Conservation (phyloP, 164 flowering plant species). For the Tetrastigma voinierianum region DNA sequence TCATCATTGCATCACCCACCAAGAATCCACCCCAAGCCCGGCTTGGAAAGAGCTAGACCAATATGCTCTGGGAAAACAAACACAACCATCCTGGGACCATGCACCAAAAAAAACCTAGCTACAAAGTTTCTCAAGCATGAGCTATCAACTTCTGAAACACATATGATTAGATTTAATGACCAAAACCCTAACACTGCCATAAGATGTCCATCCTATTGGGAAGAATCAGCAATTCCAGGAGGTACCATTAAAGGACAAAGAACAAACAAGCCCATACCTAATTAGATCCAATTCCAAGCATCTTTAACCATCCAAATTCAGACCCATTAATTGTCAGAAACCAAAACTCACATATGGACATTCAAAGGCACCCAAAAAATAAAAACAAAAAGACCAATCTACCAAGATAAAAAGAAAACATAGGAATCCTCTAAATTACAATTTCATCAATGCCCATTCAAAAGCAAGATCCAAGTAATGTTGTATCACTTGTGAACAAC, state of each 20-base stretch:
- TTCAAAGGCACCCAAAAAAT: slow-evolving; percentile 10
- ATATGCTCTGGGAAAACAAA: not conserved
- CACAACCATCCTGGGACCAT: not conserved
- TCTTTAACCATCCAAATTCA: slow-evolving; percentile 11
- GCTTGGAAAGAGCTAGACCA: not conserved
- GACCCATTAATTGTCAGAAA: slow-evolving; percentile 9
- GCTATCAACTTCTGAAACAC: not conserved
- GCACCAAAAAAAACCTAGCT: slow-evolving; percentile 1
- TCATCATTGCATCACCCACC: not conserved
- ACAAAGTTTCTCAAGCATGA: not conserved
- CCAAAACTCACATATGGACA: not conserved
- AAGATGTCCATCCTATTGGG: slow-evolving; percentile 5
- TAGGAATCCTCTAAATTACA: slow-evolving; percentile 9
- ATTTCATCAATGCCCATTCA: slow-evolving; percentile 14
- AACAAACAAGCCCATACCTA: slow-evolving; percentile 15
- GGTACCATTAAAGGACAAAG: not conserved
- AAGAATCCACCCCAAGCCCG: not conserved
- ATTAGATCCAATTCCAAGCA: slow-evolving; percentile 8
- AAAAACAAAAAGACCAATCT: slow-evolving; percentile 9
- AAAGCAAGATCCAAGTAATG: slow-evolving; percentile 9
- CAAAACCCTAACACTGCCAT: not conserved
- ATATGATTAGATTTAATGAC: not conserved
- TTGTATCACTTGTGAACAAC: slow-evolving; percentile 15
- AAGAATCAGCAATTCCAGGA: slow-evolving; percentile 8
- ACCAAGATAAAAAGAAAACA: slow-evolving; percentile 9